Evolutionary conservation across 495 filamentous ascomycete genomes (phyloP), one percentile per base, ranked within the genome.

Genomic region (Sphaerosporella brunnea): DNA sequence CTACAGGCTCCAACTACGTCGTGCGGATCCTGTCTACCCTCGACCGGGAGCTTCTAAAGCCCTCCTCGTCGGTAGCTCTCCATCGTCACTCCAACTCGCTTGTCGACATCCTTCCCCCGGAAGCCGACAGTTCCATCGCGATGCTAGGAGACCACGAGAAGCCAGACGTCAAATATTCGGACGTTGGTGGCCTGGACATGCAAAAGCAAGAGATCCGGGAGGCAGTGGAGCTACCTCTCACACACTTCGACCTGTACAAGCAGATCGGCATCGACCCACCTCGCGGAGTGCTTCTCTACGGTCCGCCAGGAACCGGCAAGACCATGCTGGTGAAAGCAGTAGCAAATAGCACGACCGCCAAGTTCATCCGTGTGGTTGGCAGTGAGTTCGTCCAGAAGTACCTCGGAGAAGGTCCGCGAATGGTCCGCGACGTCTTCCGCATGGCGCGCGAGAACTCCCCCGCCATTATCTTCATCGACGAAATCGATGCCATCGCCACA

Each of bases 321-420:
- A 97, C 90, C 18, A 96, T 97, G 86, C 69, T 97, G 51, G 90
- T 96, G 58, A 94, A 96, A 67, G 90, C 90, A 15, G 90, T 97
- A 38, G 90, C 90, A 46, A 95, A 97, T 67, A 92, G 84, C 55
- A 97, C 90, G 28, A 96, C 90, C 15, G 92, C 92, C 52, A 93
- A 80, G 65, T 97, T 97, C 66, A 97, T 97, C 64, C 84, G 90
- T 53, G 90, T 97, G 32, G 87, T 93, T 43, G 90, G 90, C 34
- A 95, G 87, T 43, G 90, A 97, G 63, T 94, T 97, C 60, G 90
- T 97, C 37, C 90, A 97, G 62, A 97, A 97, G 62, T 97, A 97
- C 55, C 73, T 97, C 11, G 90, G 90, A 53, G 92, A 97, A 65
- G 90, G 90, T 41, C 88, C 87, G 15, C 84, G 90, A 49, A 97